Evolutionary conservation across 345 rosid species (phyloP).

Genomic region (Rubroshorea leprosula): DNA sequence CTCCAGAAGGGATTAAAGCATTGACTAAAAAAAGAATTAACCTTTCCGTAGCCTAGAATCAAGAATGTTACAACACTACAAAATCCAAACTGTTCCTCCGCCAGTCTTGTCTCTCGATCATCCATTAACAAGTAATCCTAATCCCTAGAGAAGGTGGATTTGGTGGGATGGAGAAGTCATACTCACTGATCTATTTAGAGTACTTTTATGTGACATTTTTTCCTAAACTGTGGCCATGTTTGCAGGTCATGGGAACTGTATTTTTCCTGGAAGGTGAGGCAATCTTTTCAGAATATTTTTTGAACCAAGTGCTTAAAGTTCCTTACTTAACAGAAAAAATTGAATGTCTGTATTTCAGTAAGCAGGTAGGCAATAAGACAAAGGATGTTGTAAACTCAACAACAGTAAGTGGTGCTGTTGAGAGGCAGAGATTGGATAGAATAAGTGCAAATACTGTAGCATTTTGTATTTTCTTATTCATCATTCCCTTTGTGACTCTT

Average conservation of each 20-base stretch:
- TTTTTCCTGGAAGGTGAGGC: slow-evolving; percentile 87
- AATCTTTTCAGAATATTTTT: too few species aligned
- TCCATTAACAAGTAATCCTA: too few species aligned
- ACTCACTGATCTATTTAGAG: neutral
- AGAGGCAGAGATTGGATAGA: slow-evolving; percentile 21
- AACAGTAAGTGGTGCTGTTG: slow-evolving; percentile 35
- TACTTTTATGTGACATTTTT: neutral
- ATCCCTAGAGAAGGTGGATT: too few species aligned
- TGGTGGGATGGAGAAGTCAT: too few species aligned
- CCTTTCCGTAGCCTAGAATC: too few species aligned
- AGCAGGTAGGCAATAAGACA: slow-evolving; percentile 60
- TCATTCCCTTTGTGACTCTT: slow-evolving; percentile 32
- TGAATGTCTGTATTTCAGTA: slow-evolving; percentile 35
- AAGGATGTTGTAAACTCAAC: slow-evolving; percentile 56
- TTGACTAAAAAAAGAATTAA: neutral
- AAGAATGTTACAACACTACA: too few species aligned
- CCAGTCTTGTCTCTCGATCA: too few species aligned
- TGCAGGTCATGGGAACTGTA: slow-evolving; percentile 90
- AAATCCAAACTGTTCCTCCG: too few species aligned
- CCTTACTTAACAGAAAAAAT: neutral
- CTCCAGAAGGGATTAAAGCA: slow-evolving; percentile 3
- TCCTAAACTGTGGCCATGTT: slow-evolving; percentile 18
- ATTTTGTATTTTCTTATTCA: slow-evolving; percentile 35
- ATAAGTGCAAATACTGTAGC: slow-evolving; percentile 33
- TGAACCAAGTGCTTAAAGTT: neutral